A percentile compares a stretch with the other conserved stretches of the same genome.
These are phyloP conservation scores for Zizania latifolia DNA, from an alignment of 176 grass and related monocot genomes.

Conservation along the genomic window DNA sequence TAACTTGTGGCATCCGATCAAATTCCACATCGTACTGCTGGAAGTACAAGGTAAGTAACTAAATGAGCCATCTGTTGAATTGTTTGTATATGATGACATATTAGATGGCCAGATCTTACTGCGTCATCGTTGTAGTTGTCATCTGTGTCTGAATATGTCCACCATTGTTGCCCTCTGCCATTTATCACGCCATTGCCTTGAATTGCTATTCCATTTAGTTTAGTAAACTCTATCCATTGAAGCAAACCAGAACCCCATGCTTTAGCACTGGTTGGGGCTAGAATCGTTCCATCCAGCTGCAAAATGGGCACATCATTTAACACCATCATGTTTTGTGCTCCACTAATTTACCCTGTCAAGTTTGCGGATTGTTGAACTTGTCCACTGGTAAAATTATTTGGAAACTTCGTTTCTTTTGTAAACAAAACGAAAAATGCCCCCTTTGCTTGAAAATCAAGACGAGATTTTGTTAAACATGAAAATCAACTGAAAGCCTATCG, in stretches of 20 bases:
- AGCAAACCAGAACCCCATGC: slow-evolving; percentile 71
- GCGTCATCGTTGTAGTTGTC: slow-evolving; percentile 43
- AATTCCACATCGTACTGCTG: slow-evolving; percentile 55
- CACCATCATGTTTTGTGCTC: slow-evolving; percentile 12
- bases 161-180: slow-evolving; percentile 79
- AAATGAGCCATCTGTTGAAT: slow-evolving; percentile 27
- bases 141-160: slow-evolving; percentile 59
- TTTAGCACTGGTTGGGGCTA: slow-evolving; percentile 72
- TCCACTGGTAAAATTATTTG: not conserved
- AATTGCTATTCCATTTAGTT: slow-evolving; percentile 83
- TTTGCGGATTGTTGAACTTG: not conserved
- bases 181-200: slow-evolving; percentile 82
- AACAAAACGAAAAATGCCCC: not conserved
- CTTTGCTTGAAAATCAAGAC: not conserved
- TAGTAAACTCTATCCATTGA: slow-evolving; percentile 95
- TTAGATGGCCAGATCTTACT: slow-evolving; percentile 35
- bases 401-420: not conserved
- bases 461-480: not conserved
- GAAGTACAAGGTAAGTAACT: slow-evolving; percentile 37
- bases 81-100: slow-evolving; percentile 4
- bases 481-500: not conserved
- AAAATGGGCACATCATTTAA: slow-evolving; percentile 19
- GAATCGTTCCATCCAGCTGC: slow-evolving; percentile 79
- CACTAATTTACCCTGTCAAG: not conserved
- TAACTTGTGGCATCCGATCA: slow-evolving; percentile 72